These are phyloP conservation scores for Komagataella ulmi DNA, from an alignment of 805 yeast genomes.

Conservation along the genomic window DNA sequence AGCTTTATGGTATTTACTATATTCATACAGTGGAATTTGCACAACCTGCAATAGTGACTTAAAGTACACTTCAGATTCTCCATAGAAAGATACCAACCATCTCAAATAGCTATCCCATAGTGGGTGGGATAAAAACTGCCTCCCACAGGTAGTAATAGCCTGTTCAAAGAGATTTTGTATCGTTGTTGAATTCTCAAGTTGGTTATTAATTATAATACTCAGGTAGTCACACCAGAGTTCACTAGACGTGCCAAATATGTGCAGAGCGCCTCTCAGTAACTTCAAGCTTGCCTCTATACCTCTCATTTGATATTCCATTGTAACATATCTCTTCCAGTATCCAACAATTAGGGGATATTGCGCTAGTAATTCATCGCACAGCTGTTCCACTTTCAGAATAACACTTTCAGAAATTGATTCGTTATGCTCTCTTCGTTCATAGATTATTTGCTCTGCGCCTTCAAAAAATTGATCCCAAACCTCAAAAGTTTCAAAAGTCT, in stretches of 20 bases:
- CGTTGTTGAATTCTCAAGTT: slow-evolving; percentile 14
- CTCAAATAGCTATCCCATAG: slow-evolving; percentile 74
- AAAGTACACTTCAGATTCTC: slow-evolving; percentile 22
- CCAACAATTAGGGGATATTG: slow-evolving; percentile 45
- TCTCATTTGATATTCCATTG: slow-evolving; percentile 39
- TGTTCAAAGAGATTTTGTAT: slow-evolving; percentile 30
- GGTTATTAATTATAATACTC: slow-evolving; percentile 32
- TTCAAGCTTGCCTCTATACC: slow-evolving; percentile 39
- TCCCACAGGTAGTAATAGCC: slow-evolving; percentile 43
- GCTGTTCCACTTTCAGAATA: slow-evolving; percentile 7
- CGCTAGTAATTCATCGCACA: slow-evolving; percentile 28
- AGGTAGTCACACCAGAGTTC: slow-evolving; percentile 61
- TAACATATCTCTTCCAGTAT: slow-evolving; percentile 52
- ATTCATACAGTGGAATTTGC: slow-evolving; percentile 70
- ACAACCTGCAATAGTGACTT: slow-evolving; percentile 31
- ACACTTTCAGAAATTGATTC: not conserved
- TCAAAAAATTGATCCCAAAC: slow-evolving; percentile 12
- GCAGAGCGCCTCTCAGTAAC: slow-evolving; percentile 29
- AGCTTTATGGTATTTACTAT: slow-evolving; percentile 58
- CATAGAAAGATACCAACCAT: slow-evolving; percentile 30
- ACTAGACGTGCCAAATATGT: slow-evolving; percentile 40
- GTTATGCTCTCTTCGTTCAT: not conserved
- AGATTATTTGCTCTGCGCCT: not conserved
- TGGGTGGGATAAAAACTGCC: slow-evolving; percentile 62
- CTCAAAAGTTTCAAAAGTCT: not conserved